Percentiles rank a stretch among this genome's conserved stretches.
Evolutionary conservation across 2,329 filamentous ascomycete genomes (phyloP).

Genomic region (Fusarium austroafricanum): DNA sequence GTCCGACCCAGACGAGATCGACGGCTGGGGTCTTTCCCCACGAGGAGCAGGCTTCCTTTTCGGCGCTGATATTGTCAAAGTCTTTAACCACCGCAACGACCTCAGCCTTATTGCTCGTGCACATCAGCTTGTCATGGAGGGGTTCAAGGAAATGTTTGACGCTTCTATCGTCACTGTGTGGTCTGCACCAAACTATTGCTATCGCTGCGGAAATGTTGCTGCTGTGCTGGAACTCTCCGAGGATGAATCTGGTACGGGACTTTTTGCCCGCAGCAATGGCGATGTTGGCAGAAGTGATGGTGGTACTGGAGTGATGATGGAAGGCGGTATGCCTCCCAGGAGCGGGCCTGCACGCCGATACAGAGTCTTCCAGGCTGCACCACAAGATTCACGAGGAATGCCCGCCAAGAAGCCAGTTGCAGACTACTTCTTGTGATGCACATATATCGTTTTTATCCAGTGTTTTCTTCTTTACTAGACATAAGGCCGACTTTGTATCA

Average conservation of each 20-base stretch:
- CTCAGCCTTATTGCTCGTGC: constrained; percentile 91
- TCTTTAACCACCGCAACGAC: constrained; percentile 95
- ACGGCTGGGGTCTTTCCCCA: constrained; percentile 94
- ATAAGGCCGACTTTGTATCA: constrained; percentile 34
- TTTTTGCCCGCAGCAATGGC: constrained; percentile 77
- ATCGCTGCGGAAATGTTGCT: constrained; percentile 94
- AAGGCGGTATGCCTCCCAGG: constrained; percentile 57
- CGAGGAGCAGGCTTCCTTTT: constrained; percentile 96
- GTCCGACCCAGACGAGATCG: constrained; percentile 98
- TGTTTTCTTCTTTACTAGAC: constrained; percentile 16
- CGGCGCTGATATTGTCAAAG: constrained; percentile 93
- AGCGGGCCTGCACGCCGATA: constrained; percentile 88
- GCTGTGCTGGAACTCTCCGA: constrained; percentile 94
- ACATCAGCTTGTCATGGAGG: constrained; percentile 98
- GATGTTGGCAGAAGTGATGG: constrained; percentile 71
- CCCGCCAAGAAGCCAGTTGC: constrained; percentile 98
- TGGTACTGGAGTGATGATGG: constrained; percentile 62
- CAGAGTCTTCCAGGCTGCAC: constrained; percentile 94
- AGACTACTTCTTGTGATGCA: constrained; percentile 85
- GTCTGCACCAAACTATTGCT: constrained; percentile 97
- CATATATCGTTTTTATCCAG: background rate
- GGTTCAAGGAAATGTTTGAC: constrained; percentile 99
- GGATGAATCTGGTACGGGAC: constrained; percentile 79
- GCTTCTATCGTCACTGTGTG: constrained; percentile 97
- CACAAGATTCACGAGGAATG: constrained; percentile 96